A percentile compares a stretch with the other conserved stretches of the same genome.
These are phyloP conservation scores for Byssochlamys sp. DNA, from an alignment of 2,329 filamentous ascomycete genomes.

Conservation along the genomic window DNA sequence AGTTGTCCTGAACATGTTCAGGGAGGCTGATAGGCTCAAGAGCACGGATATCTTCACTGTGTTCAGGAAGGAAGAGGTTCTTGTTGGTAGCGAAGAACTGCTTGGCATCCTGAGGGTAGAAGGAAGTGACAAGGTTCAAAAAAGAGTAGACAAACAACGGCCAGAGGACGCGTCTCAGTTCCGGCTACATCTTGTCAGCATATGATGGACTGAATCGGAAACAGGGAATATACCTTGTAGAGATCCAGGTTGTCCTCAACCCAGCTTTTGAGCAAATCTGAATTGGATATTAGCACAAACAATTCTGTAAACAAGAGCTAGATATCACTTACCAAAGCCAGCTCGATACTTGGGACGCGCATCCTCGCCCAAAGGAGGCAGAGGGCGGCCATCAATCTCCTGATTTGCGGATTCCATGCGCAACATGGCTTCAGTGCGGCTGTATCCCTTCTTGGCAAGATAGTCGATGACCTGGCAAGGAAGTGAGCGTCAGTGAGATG, in stretches of 20 bases:
- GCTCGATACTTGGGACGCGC: slow-evolving; percentile 69
- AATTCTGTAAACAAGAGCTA: slow-evolving; percentile 6
- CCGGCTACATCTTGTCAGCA: slow-evolving; percentile 48
- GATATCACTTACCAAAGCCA: slow-evolving; percentile 49
- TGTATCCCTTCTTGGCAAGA: slow-evolving; percentile 88
- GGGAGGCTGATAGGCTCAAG: slow-evolving; percentile 67
- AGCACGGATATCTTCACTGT: slow-evolving; percentile 67
- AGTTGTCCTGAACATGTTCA: slow-evolving; percentile 67
- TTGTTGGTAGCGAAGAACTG: slow-evolving; percentile 63
- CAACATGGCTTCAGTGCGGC: slow-evolving; percentile 81
- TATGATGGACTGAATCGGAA: neutral
- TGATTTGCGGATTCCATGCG: slow-evolving; percentile 79
- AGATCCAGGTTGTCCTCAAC: slow-evolving; percentile 86
- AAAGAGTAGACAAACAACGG: slow-evolving; percentile 91
- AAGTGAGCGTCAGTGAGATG: neutral
- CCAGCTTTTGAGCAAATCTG: slow-evolving; percentile 65
- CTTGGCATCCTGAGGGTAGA: slow-evolving; percentile 62
- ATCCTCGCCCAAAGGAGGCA: slow-evolving; percentile 57
- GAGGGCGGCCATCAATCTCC: slow-evolving; percentile 68
- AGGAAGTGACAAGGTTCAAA: slow-evolving; percentile 64
- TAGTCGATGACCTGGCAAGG: slow-evolving; percentile 72
- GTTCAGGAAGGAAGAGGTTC: slow-evolving; percentile 62
- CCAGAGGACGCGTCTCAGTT: slow-evolving; percentile 80
- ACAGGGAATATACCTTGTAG: slow-evolving; percentile 59
- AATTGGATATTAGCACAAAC: slow-evolving; percentile 4